These are phyloP conservation scores for Hamamelis virginiana DNA, from an alignment of 164 flowering plant species.

Conservation along the genomic window DNA sequence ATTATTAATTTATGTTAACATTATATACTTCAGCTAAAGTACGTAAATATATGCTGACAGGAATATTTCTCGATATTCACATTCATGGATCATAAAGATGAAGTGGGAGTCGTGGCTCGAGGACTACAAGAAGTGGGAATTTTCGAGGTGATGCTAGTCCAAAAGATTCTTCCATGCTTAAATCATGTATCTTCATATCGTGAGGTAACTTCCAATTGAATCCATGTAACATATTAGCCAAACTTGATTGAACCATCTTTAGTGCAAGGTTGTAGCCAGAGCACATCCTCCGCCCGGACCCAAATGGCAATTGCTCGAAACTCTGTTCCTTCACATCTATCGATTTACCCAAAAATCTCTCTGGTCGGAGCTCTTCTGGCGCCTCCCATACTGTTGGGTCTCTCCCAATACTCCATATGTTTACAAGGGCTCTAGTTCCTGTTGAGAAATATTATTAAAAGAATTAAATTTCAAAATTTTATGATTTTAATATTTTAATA, in stretches of 20 bases:
- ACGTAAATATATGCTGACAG: no score
- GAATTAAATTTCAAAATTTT: no score
- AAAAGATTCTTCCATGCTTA: no score
- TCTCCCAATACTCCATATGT: not conserved
- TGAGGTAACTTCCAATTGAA: conserved; percentile 5
- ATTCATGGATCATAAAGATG: no score
- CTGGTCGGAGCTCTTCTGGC: not conserved
- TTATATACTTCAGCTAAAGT: no score
- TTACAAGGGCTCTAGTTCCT: not conserved
- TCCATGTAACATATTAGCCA: conserved; percentile 13
- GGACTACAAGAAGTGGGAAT: not conserved
- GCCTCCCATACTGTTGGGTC: not conserved
- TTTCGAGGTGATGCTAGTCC: conserved; percentile 6
- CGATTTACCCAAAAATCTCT: not conserved
- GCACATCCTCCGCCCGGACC: conserved; percentile 13
- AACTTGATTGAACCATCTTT: not conserved
- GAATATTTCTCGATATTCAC: no score
- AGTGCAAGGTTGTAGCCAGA: no score
- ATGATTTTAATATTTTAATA: no score
- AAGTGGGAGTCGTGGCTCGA: no score
- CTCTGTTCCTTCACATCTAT: not conserved
- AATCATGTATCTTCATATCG: not conserved
- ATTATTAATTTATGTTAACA: no score
- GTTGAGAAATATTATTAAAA: no score
- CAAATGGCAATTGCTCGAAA: not conserved